Conservation (phyloP, 2,329 filamentous ascomycete species). For the Aspergillus quadrilineatus region DNA sequence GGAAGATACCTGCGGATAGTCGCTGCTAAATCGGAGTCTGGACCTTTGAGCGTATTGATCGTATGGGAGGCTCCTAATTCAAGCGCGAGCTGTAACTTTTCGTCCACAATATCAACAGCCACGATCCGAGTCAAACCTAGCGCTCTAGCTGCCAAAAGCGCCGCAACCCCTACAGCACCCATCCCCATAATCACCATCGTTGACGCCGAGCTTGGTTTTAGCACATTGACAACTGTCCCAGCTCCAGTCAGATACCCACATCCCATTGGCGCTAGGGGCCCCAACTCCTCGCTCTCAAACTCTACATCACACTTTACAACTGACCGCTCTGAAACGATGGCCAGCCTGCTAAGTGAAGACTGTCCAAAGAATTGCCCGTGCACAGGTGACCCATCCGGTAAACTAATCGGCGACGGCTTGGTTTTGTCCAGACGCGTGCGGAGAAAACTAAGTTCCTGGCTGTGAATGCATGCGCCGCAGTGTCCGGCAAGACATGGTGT, state of each 20-base stretch:
- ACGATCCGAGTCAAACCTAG: constrained; percentile 47
- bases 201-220: constrained; percentile 22
- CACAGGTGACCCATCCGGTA: constrained; percentile 14
- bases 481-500: constrained; percentile 19
- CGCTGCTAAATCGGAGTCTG: background rate
- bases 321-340: constrained; percentile 30
- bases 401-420: constrained; percentile 23
- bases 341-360: constrained; percentile 33
- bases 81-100: constrained; percentile 49
- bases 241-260: constrained; percentile 37
- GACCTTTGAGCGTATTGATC: background rate
- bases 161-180: constrained; percentile 53
- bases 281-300: constrained; percentile 20
- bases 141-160: constrained; percentile 54
- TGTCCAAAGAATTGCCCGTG: constrained; percentile 39
- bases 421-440: constrained; percentile 20
- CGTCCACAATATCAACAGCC: constrained; percentile 52
- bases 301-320: constrained; percentile 28
- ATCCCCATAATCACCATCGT: constrained; percentile 31
- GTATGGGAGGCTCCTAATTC: constrained; percentile 46
- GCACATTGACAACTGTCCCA: constrained; percentile 32
- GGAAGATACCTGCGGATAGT: background rate
- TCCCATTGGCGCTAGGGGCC: constrained; percentile 29
- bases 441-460: constrained; percentile 28
- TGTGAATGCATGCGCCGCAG: constrained; percentile 22